These are phyloP conservation scores for Calonectria pseudoreteaudii DNA, from an alignment of 2,329 filamentous ascomycete species.

Conservation along the genomic window DNA sequence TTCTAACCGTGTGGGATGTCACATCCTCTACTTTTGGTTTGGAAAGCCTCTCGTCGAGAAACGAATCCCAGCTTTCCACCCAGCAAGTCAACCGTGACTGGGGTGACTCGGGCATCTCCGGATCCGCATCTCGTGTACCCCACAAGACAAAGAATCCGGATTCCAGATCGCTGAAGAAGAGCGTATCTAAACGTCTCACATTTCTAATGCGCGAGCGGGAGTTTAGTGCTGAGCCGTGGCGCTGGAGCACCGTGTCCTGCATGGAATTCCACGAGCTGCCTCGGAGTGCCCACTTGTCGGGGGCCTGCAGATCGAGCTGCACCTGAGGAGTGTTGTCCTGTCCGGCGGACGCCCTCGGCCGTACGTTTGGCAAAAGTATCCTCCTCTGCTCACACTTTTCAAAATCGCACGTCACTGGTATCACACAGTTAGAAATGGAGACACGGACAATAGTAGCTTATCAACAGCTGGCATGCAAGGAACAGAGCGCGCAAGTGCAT, in stretches of 20 bases:
- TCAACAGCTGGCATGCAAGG: background rate
- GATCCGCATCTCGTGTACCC: background rate
- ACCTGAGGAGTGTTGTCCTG: background rate
- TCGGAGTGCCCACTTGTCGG: background rate
- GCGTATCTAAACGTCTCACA: background rate
- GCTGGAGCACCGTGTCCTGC: background rate
- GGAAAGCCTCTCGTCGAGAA: background rate
- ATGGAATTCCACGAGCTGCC: background rate
- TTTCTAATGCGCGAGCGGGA: background rate
- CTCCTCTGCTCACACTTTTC: background rate
- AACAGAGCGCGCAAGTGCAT: background rate
- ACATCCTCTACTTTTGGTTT: background rate
- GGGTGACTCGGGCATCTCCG: background rate
- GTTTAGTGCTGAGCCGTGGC: background rate
- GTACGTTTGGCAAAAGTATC: background rate
- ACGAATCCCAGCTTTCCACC: background rate
- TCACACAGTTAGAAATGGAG: background rate
- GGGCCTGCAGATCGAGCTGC: background rate
- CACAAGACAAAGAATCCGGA: conserved; percentile 5
- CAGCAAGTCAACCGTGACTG: background rate
- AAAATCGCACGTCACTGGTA: background rate
- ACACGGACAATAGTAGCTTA: background rate
- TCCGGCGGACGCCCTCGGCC: background rate
- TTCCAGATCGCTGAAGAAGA: background rate
- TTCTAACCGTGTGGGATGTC: background rate